Conservation (phyloP, 2,329 filamentous ascomycete species). For the Reticulascus tulasneorum region DNA sequence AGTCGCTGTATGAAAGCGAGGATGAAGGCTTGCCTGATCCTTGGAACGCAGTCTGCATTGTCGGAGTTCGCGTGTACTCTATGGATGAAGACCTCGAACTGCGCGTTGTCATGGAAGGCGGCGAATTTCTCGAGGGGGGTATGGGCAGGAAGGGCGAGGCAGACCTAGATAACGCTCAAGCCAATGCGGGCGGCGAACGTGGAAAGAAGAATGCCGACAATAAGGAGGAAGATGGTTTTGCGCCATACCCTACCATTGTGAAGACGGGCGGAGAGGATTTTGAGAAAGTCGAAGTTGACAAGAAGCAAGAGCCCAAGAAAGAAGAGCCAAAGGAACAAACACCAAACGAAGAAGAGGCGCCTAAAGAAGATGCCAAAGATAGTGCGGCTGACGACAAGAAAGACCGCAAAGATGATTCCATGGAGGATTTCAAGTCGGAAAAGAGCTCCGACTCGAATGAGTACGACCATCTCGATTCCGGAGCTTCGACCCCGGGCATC, state of each 20-base stretch:
- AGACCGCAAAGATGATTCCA: constrained; percentile 2
- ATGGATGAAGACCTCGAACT: constrained; percentile 52
- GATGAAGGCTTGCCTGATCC: constrained; percentile 53
- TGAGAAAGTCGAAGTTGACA: not conserved
- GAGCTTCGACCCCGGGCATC: constrained; percentile 10
- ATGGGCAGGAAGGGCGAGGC: constrained; percentile 54
- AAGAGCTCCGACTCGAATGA: constrained; percentile 11
- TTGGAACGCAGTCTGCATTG: constrained; percentile 61
- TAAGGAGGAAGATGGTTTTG: constrained; percentile 12
- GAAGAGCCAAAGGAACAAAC: not conserved
- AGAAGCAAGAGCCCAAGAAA: not conserved
- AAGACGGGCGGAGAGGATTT: not conserved
- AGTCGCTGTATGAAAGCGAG: constrained; percentile 45
- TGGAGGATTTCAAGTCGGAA: constrained; percentile 13
- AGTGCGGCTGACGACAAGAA: not conserved
- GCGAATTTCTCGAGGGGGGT: constrained; percentile 47
- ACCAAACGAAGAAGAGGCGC: not conserved
- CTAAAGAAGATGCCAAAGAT: not conserved
- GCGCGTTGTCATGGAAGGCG: constrained; percentile 53
- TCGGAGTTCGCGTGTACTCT: constrained; percentile 59
- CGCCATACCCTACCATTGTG: not conserved
- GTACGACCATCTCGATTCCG: constrained; percentile 15
- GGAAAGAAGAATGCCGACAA: constrained; percentile 20
- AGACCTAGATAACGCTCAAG: constrained; percentile 54
- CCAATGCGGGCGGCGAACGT: constrained; percentile 48